Evolutionary conservation across 176 grass and related monocot genomes (phyloP), one percentile per base, ranked within the genome.

Genomic region (Thalia dealbata): DNA sequence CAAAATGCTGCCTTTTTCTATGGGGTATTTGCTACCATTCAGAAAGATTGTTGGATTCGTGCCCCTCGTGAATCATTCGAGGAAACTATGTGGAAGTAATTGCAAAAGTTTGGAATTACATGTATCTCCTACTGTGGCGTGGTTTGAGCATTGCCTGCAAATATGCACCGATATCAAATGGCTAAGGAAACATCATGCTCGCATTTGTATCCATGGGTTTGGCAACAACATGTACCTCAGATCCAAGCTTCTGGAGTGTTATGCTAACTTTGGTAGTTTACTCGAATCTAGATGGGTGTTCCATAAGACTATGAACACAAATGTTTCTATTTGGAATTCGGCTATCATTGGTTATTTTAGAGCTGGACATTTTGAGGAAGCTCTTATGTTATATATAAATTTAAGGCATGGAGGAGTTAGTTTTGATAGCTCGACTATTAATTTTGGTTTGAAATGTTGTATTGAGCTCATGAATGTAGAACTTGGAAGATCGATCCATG

Each of bases 381-480:
- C 61, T 78, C 79, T 83, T 73, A 7, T 58, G 76, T 81, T 86
- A 70, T 86, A 89, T 24, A 73, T 54, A 42, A 76, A 60, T 18
- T 61, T 86, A 54, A 89, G 78, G 78, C 27, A 32, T 71, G 14
- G n/a, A 7, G 64, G 42, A 27, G 50, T 83, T 61, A 25, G 50
- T 38, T 30, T 89, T 46, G 75, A 81, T 67, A 84, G 46, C 54
- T 80, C 76, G 78, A 43, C 51, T 62, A 52, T 89, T 83, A 86
- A 78, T 65, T 89, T 89, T 75, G 77, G 74, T 73, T 81, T 89
- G 70, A 89, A 89, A 71, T 83, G 83, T 79, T 89, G 87, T 35
- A 72, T 72, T 41, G 69, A 68, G 55, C 77, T 89, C n/a, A 74
- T 45, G 35, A 71, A 81, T 50, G 50, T 81, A 72, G 52, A 46